Conservation (phyloP, 75 land plant species). For the Selaginella tamariscina region DNA sequence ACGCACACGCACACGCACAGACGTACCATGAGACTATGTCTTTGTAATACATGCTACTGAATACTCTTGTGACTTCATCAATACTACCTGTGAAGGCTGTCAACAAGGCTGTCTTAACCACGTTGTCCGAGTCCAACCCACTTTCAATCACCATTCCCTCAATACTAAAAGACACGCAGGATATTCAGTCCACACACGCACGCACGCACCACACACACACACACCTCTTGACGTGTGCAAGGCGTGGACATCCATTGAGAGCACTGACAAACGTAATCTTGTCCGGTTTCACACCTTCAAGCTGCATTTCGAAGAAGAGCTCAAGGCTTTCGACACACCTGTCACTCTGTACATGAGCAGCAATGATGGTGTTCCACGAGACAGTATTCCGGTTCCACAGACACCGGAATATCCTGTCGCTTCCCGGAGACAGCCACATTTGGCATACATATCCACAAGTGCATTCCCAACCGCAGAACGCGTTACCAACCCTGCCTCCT, state of each 20-base stretch:
- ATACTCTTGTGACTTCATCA: background rate
- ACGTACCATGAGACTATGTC: background rate
- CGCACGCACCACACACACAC: too few species aligned
- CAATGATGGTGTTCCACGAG: background rate
- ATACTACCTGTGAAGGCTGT: background rate
- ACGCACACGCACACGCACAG: too few species aligned
- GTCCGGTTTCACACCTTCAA: background rate
- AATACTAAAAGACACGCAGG: too few species aligned
- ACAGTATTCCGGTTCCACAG: background rate
- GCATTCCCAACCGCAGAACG: background rate
- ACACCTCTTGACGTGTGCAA: too few species aligned
- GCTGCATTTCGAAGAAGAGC: background rate
- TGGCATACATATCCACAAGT: slow-evolving; percentile 2
- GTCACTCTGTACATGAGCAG: background rate
- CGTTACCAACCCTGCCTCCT: background rate
- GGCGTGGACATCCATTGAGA: background rate
- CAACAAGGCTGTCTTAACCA: background rate
- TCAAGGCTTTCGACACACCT: background rate
- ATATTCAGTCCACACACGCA: too few species aligned
- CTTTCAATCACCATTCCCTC: background rate
- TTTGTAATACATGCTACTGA: background rate
- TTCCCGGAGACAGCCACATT: background rate
- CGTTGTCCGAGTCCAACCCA: background rate
- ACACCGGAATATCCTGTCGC: background rate
- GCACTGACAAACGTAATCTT: background rate